Percentiles rank a stretch among this genome's conserved stretches.
phyloP scores from a whole-genome alignment of 345 rosid genomes.

The Rhodamnia rubescens region DNA sequence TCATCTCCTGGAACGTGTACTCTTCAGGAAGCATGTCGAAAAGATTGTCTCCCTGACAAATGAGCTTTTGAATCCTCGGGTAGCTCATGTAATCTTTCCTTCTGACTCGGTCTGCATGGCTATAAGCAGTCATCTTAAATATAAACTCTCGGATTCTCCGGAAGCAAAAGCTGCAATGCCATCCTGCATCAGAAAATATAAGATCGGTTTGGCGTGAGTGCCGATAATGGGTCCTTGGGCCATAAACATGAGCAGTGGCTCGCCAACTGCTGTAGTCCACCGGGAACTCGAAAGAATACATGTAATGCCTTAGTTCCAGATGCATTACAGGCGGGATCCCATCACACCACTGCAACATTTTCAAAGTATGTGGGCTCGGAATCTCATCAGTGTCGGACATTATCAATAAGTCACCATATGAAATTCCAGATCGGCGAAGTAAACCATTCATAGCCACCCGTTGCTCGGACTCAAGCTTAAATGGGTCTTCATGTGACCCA shows the following conservation, averaged over 20 bases:
- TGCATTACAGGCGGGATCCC: slow-evolving; percentile 61
- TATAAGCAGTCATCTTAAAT: slow-evolving; percentile 86
- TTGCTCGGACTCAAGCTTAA: slow-evolving; percentile 52
- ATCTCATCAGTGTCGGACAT: slow-evolving; percentile 85
- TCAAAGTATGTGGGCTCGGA: slow-evolving; percentile 76
- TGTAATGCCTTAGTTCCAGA: slow-evolving; percentile 64
- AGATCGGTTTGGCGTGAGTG: slow-evolving; percentile 62
- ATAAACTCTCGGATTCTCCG: slow-evolving; percentile 49
- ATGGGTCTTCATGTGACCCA: slow-evolving; percentile 44
- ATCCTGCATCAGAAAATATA: slow-evolving; percentile 78
- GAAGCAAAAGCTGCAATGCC: slow-evolving; percentile 96
- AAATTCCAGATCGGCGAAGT: slow-evolving; percentile 48
- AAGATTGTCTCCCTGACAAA: slow-evolving; percentile 66
- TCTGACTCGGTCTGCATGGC: slow-evolving; percentile 84
- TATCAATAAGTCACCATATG: slow-evolving; percentile 56
- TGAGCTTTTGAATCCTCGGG: slow-evolving; percentile 49
- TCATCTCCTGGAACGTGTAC: slow-evolving; percentile 62
- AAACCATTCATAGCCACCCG: slow-evolving; percentile 56
- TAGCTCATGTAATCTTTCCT: slow-evolving; percentile 32
- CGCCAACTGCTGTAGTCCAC: slow-evolving; percentile 91
- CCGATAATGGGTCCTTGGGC: slow-evolving; percentile 43
- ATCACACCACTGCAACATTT: slow-evolving; percentile 72
- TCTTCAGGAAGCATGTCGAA: slow-evolving; percentile 92
- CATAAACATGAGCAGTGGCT: slow-evolving; percentile 42
- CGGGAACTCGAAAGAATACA: slow-evolving; percentile 87